Evolutionary conservation across 202 grass and related monocot species (phyloP).

Genomic region (Schoenoplectus triqueter): DNA sequence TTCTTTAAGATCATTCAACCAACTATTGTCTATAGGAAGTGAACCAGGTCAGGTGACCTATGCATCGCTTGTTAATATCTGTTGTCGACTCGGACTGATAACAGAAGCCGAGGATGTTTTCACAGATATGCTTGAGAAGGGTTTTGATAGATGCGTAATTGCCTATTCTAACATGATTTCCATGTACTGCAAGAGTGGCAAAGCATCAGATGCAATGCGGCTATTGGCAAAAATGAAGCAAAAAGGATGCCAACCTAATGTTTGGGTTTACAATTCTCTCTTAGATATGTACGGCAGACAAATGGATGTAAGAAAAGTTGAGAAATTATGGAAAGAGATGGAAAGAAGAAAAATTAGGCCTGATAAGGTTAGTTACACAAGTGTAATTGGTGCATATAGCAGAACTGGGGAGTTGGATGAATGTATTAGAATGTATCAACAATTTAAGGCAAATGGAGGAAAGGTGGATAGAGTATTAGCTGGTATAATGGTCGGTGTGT

Average conservation of each 20-base stretch:
- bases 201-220: constrained; percentile 65
- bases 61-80: constrained; percentile 80
- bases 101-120: constrained; percentile 72
- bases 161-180: constrained; percentile 95
- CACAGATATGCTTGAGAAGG: constrained; percentile 77
- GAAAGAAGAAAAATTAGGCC: constrained; percentile 58
- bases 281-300: constrained; percentile 75
- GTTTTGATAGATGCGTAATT: constrained; percentile 84
- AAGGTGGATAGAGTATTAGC: constrained; percentile 68
- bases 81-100: constrained; percentile 68
- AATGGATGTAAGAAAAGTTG: constrained; percentile 66
- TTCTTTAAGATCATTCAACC: constrained; percentile 73
- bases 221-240: constrained; percentile 89
- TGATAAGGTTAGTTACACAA: constrained; percentile 77
- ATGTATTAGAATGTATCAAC: constrained; percentile 65
- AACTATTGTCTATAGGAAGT: constrained; percentile 54
- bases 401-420: constrained; percentile 57
- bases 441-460: constrained; percentile 63
- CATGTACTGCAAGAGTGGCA: constrained; percentile 83
- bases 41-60: constrained; percentile 94
- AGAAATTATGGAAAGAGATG: constrained; percentile 96
- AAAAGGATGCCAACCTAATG: constrained; percentile 80
- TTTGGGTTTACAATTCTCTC: constrained; percentile 87
- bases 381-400: constrained; percentile 75
- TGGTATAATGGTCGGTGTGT: constrained; percentile 75